Base-by-base conservation (phyloP, 106 monocot genomes). In the Acorus gramineus region DNA sequence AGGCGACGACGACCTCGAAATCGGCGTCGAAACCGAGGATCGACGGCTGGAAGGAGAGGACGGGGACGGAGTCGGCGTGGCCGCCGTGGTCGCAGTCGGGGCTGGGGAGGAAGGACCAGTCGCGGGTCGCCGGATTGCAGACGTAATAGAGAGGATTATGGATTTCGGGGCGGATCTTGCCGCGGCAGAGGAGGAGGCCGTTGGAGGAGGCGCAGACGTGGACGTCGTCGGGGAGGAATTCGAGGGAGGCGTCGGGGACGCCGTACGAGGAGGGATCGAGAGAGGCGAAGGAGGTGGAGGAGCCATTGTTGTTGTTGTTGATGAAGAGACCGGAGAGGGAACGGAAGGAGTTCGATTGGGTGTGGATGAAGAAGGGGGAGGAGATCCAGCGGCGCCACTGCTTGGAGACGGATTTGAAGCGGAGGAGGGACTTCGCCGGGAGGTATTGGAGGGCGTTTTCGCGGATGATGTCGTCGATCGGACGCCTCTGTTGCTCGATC, bases 121-220 rank as follows among this genome's bases (percentile, higher is more conserved):
- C 46, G 45, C 8, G 9, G 50, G 70, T 82, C 12, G 62, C 2
- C 4, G 82, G 82, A 63, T 82, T 78, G 67, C 53, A 53, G 8
- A 74, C 55, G 56, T 63, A 69, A 73, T 77, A 81, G 9, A 4
- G 7, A 2, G 2, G 3, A 28, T 5, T 56, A 11, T 0, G 6
- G 1, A 7, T 7, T 50, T 64, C 69, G 52, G 62, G 49, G 73
- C 71, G 52, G 65, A 65, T 28, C 28, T 8, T 7, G 56, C 68
- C 69, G 57, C 66, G 49, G 73, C 71, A 56, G 65, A 65, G 61
- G 60, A 82, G 60, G 8, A 67, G 61, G 7, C 67, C 67, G 13
- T 13, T 6, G 52, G 63, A 49, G 49, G 66, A 77, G 61, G 69
- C 43, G 60, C 4, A 56, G 55, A 59, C 67, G 63, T 3, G 45